Evolutionary conservation across 2,329 filamentous ascomycete species (phyloP).

Genomic region (Diaporthe sp.): DNA sequence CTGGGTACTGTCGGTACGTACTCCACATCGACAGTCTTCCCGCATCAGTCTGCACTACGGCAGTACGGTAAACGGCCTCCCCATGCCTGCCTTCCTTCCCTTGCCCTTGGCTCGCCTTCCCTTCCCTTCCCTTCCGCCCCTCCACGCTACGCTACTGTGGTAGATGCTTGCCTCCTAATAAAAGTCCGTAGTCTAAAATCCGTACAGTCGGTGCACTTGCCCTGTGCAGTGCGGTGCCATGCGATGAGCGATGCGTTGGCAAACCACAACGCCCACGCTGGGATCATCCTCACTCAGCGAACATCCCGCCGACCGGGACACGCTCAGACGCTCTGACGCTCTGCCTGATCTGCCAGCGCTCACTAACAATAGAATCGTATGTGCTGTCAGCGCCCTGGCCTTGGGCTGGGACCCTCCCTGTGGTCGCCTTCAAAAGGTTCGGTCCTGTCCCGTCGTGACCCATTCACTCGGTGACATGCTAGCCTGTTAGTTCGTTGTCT

Average conservation of each 20-base stretch:
- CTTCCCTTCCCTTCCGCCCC: background rate
- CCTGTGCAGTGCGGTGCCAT: background rate
- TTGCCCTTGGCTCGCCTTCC: background rate
- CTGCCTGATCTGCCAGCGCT: background rate
- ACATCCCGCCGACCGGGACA: background rate
- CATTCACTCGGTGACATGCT: constrained; percentile 5
- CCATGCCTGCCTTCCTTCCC: too few relatives aligned
- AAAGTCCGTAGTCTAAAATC: background rate
- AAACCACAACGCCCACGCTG: constrained; percentile 9
- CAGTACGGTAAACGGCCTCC: background rate
- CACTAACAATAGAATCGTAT: constrained; percentile 16
- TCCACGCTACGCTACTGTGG: too few relatives aligned
- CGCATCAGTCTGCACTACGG: too few relatives aligned
- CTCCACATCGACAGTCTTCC: constrained; percentile 23
- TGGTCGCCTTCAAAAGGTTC: constrained; percentile 7
- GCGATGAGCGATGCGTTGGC: constrained; percentile 16
- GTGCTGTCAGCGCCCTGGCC: background rate
- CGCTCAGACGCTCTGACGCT: too few relatives aligned
- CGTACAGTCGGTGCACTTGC: background rate
- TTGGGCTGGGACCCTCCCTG: constrained; percentile 11
- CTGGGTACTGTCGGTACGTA: background rate
- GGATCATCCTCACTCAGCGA: constrained; percentile 31
- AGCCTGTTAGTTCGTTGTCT: background rate
- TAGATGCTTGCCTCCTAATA: background rate
- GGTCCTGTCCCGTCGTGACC: constrained; percentile 22